Conservation (phyloP, 306 rosid genomes). For the Prinsepia uniflora region DNA sequence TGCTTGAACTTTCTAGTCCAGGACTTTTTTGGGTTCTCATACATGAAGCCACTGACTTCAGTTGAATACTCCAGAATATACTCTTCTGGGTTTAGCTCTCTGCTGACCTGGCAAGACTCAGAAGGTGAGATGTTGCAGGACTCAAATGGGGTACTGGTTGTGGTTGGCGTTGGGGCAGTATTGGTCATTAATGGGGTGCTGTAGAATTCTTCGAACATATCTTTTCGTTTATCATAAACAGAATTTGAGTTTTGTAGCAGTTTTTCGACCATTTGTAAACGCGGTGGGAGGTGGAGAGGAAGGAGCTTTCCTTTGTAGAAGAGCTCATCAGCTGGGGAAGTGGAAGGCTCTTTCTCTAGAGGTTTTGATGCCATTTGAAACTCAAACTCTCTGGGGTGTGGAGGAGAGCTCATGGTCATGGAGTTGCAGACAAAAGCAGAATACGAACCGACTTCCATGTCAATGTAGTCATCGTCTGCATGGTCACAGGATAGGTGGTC, state of each 20-base stretch:
- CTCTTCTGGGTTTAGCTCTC: constrained; percentile 64
- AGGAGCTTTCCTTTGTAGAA: constrained; percentile 98
- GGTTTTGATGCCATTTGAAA: constrained; percentile 78
- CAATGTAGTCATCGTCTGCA: constrained; percentile 85
- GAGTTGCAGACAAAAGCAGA: constrained; percentile 48
- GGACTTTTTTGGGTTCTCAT: constrained; percentile 53
- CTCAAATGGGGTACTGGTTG: constrained; percentile 69
- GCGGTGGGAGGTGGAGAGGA: constrained; percentile 95
- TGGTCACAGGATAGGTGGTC: constrained; percentile 42
- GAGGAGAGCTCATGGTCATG: constrained; percentile 36
- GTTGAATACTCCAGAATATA: constrained; percentile 39
- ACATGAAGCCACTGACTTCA: constrained; percentile 29
- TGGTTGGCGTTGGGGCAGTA: constrained; percentile 57
- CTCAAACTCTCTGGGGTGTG: constrained; percentile 79
- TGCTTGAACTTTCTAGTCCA: constrained; percentile 80
- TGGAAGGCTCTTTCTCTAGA: constrained; percentile 53
- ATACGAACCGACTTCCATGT: constrained; percentile 81
- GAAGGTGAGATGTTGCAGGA: constrained; percentile 84
- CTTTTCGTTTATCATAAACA: constrained; percentile 23
- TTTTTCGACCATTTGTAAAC: constrained; percentile 82
- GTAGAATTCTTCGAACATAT: constrained; percentile 55
- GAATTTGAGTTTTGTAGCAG: constrained; percentile 53
- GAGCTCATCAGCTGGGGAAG: constrained; percentile 99
- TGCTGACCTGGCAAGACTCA: constrained; percentile 69
- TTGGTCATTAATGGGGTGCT: constrained; percentile 70